phyloP scores from a whole-genome alignment of 192 early-diverging fungal genomes.

The Entomortierella parvispora region DNA sequence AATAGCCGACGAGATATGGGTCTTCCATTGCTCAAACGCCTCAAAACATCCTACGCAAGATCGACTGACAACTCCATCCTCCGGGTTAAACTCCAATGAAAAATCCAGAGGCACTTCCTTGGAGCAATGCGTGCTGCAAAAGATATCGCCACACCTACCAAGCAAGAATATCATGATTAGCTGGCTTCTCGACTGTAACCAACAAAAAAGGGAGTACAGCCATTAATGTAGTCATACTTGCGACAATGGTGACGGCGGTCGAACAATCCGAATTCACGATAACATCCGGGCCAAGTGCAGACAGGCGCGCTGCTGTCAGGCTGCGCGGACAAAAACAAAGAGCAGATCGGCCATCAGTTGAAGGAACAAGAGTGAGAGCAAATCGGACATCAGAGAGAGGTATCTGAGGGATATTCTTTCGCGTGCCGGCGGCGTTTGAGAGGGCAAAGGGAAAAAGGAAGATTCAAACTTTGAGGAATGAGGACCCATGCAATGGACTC shows the following conservation, averaged over 20 bases:
- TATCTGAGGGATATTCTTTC: no score
- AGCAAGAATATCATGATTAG: no score
- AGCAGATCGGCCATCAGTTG: no score
- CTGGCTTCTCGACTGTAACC: background rate
- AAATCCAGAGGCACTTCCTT: constrained; percentile 38
- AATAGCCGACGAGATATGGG: constrained; percentile 7
- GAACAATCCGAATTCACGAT: constrained; percentile 37
- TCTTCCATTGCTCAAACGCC: constrained; percentile 44
- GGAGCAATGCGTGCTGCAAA: constrained; percentile 48
- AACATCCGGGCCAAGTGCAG: constrained; percentile 48
- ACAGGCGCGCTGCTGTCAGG: constrained; percentile 38
- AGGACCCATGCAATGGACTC: background rate
- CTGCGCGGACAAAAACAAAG: background rate
- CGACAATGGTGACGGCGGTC: constrained; percentile 45
- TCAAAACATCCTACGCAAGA: constrained; percentile 44
- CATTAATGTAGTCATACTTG: constrained; percentile 8
- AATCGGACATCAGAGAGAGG: no score
- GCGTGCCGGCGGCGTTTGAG: no score
- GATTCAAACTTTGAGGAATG: no score
- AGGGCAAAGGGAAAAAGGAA: no score
- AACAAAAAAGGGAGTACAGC: background rate
- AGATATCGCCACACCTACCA: constrained; percentile 39
- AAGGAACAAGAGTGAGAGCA: no score
- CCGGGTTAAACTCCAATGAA: constrained; percentile 39
- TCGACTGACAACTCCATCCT: constrained; percentile 26